These are phyloP conservation scores for Leptodermis oblonga DNA, from an alignment of 257 asterid species.

Conservation along the genomic window DNA sequence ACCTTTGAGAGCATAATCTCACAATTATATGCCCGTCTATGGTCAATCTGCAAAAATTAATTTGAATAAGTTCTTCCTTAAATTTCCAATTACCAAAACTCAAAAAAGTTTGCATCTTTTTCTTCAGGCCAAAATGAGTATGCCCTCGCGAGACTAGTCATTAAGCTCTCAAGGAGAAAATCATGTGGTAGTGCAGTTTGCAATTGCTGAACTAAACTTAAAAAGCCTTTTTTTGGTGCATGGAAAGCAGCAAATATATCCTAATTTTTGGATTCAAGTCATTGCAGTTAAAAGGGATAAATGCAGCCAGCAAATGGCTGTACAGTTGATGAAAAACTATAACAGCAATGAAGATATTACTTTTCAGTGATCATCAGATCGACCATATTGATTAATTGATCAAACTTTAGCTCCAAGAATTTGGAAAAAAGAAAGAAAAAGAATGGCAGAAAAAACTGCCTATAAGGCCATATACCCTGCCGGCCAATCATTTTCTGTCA, in stretches of 20 bases:
- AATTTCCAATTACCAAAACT: not conserved
- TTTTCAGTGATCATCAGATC: not conserved
- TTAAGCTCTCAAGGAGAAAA: not conserved
- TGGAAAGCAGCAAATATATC: not conserved
- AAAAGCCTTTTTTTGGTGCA: not conserved
- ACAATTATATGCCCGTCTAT: conserved; percentile 92
- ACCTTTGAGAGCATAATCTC: conserved; percentile 95
- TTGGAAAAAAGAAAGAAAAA: not conserved
- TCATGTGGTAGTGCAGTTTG: not conserved
- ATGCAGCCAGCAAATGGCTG: not conserved
- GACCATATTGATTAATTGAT: not conserved
- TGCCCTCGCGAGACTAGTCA: not conserved
- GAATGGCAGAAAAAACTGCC: not conserved
- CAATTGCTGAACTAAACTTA: not conserved
- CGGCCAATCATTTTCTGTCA: not conserved
- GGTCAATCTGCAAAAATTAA: conserved; percentile 64
- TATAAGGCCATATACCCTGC: not conserved
- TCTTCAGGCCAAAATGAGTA: not conserved
- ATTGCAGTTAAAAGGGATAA: too few relatives aligned
- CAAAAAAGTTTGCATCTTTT: not conserved
- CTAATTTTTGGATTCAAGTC: not conserved
- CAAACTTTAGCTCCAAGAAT: not conserved
- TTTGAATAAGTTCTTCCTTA: not conserved
- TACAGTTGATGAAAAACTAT: not conserved
- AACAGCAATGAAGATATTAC: not conserved